These are phyloP conservation scores for Colletotrichum sp. DNA, from an alignment of 2,329 filamentous ascomycete species.

Conservation along the genomic window DNA sequence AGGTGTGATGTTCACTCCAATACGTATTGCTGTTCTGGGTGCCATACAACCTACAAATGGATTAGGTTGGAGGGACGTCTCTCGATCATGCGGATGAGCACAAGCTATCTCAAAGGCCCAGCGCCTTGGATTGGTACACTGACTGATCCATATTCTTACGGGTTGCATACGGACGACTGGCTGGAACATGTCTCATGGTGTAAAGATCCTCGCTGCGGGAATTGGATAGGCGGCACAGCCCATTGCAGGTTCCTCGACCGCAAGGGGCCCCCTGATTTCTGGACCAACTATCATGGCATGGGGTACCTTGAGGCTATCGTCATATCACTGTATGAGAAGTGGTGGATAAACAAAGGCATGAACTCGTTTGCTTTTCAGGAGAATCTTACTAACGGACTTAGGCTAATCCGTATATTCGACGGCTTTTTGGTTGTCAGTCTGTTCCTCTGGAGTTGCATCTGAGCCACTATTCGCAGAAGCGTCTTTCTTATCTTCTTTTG, in stretches of 20 bases:
- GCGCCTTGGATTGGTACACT: background rate
- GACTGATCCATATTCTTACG: background rate
- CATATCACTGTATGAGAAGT: background rate
- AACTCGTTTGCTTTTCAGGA: background rate
- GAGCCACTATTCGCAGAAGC: background rate
- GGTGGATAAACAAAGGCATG: background rate
- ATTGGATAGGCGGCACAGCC: background rate
- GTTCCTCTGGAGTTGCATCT: background rate
- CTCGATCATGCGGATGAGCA: background rate
- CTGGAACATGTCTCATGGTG: background rate
- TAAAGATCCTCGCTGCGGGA: background rate
- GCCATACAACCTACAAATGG: background rate
- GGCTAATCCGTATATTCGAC: background rate
- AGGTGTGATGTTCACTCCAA: background rate
- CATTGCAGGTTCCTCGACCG: background rate
- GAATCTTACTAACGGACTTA: background rate
- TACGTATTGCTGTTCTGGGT: background rate
- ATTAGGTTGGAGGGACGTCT: background rate
- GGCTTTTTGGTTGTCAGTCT: background rate
- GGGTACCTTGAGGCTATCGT: background rate
- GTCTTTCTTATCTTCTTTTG: slow-evolving; percentile 12
- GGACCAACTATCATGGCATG: background rate
- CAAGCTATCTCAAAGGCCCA: background rate
- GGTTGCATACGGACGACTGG: background rate
- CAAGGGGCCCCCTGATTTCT: background rate